These are phyloP conservation scores for Colletotrichum zoysiae DNA, from an alignment of 2,329 filamentous ascomycete genomes.

Conservation along the genomic window DNA sequence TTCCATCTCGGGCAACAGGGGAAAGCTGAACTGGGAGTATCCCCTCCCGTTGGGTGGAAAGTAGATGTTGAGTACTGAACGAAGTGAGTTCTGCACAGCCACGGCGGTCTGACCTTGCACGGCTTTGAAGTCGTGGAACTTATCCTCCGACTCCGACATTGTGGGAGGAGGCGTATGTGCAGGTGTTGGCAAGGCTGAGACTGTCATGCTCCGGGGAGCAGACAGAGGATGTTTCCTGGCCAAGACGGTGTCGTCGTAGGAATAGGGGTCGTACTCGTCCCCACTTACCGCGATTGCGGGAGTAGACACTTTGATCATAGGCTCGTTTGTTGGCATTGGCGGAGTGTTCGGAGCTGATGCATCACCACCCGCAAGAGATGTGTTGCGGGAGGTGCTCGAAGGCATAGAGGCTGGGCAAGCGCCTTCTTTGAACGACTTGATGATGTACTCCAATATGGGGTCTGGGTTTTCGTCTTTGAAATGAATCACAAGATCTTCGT, in stretches of 20 bases:
- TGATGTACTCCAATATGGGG: constrained; percentile 58
- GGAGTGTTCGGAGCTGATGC: constrained; percentile 25
- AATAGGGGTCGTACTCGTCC: constrained; percentile 63
- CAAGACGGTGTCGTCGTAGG: constrained; percentile 45
- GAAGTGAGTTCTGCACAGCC: constrained; percentile 68
- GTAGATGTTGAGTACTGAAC: constrained; percentile 63
- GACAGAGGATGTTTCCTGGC: constrained; percentile 14
- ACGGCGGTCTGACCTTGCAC: constrained; percentile 61
- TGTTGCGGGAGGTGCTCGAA: neutral
- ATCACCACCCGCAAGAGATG: constrained; percentile 29
- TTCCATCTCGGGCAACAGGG: constrained; percentile 62
- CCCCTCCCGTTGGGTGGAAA: constrained; percentile 62
- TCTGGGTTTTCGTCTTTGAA: constrained; percentile 61
- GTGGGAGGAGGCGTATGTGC: constrained; percentile 57
- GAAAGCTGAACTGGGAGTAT: constrained; percentile 62
- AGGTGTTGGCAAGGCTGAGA: constrained; percentile 57
- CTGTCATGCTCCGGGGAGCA: constrained; percentile 42
- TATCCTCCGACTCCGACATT: constrained; percentile 49
- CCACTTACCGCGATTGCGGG: constrained; percentile 36
- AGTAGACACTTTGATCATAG: constrained; percentile 4
- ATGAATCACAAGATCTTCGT: constrained; percentile 69
- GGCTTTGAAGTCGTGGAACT: constrained; percentile 61
- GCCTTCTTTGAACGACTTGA: constrained; percentile 60
- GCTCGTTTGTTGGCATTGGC: constrained; percentile 21
- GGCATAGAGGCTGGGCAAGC: constrained; percentile 48